phyloP scores from a whole-genome alignment of 2,329 filamentous ascomycete genomes.

The Pleomassaria siparia region DNA sequence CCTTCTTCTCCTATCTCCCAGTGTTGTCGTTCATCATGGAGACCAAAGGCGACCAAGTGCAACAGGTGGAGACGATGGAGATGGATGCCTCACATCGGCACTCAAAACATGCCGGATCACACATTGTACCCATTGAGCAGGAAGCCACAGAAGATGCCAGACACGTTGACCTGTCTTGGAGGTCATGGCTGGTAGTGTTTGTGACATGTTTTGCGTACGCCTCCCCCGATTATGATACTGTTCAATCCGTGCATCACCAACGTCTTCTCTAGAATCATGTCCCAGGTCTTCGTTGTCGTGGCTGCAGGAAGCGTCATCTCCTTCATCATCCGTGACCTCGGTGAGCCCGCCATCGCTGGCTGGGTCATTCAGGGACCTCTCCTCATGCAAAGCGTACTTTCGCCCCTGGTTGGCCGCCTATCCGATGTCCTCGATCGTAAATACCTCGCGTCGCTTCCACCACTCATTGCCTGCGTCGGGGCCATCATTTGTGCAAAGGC shows the following conservation, averaged over 20 bases:
- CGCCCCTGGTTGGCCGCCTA: slow-evolving; percentile 58
- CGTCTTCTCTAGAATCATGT: slow-evolving; percentile 43
- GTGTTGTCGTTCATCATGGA: slow-evolving; percentile 16
- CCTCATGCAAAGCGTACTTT: slow-evolving; percentile 60
- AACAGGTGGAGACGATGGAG: slow-evolving; percentile 17
- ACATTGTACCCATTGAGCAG: slow-evolving; percentile 29
- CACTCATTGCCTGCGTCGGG: slow-evolving; percentile 57
- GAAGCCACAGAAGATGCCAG: slow-evolving; percentile 28
- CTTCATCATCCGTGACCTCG: slow-evolving; percentile 58
- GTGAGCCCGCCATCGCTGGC: slow-evolving; percentile 52
- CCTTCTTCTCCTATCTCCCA: neutral
- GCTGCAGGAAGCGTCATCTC: slow-evolving; percentile 59
- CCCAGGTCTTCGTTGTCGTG: slow-evolving; percentile 59
- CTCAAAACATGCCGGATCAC: slow-evolving; percentile 3
- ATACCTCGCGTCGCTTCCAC: slow-evolving; percentile 54
- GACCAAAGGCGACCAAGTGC: slow-evolving; percentile 20
- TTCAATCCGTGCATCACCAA: neutral
- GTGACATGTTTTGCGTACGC: slow-evolving; percentile 52
- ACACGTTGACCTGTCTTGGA: slow-evolving; percentile 56
- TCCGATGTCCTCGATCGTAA: slow-evolving; percentile 61
- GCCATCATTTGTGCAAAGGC: slow-evolving; percentile 58
- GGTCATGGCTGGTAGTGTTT: slow-evolving; percentile 56
- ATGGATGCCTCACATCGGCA: slow-evolving; percentile 6
- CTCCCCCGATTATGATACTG: neutral
- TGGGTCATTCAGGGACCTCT: slow-evolving; percentile 62